Percentiles rank a stretch among this genome's conserved stretches.
Conservation (phyloP, 1,139 yeast genomes). For the Groenewaldozyma auringiensis region DNA sequence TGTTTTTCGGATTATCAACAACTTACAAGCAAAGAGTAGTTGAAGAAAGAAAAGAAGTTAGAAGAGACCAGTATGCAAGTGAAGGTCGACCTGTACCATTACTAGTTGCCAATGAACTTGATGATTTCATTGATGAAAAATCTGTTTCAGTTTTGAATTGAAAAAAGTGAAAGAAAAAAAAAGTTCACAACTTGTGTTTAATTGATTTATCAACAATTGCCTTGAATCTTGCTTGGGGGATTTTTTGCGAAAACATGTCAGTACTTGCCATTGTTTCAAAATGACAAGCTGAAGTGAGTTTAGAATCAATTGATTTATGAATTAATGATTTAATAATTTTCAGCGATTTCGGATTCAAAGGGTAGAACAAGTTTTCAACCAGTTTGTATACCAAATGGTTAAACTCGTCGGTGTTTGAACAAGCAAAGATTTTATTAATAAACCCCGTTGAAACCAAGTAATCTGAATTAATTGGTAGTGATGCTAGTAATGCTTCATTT, state of each 20-base stretch:
- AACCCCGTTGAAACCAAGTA: constrained; percentile 55
- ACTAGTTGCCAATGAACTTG: constrained; percentile 22
- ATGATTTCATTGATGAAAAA: constrained; percentile 24
- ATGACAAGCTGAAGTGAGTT: constrained; percentile 47
- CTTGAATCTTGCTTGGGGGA: constrained; percentile 63
- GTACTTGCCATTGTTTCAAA: constrained; percentile 65
- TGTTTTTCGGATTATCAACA: background rate
- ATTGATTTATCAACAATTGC: constrained; percentile 48
- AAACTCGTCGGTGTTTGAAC: constrained; percentile 49
- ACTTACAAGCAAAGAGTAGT: constrained; percentile 16
- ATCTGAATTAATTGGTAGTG: constrained; percentile 57
- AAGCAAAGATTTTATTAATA: constrained; percentile 47
- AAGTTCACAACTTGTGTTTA: constrained; percentile 49
- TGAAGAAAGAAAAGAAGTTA: constrained; percentile 26
- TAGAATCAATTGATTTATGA: constrained; percentile 31
- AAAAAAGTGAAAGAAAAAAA: background rate
- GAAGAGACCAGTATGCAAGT: constrained; percentile 25
- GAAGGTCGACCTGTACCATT: constrained; percentile 27
- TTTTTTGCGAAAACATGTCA: constrained; percentile 61
- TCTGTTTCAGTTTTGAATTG: constrained; percentile 21
- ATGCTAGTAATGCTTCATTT: constrained; percentile 63
- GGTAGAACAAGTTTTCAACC: constrained; percentile 32
- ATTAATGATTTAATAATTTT: constrained; percentile 53
- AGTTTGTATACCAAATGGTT: constrained; percentile 46
- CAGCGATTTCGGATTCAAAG: constrained; percentile 52